phyloP scores from a whole-genome alignment of 208 protist species.

The Leishmania gerbilli region DNA sequence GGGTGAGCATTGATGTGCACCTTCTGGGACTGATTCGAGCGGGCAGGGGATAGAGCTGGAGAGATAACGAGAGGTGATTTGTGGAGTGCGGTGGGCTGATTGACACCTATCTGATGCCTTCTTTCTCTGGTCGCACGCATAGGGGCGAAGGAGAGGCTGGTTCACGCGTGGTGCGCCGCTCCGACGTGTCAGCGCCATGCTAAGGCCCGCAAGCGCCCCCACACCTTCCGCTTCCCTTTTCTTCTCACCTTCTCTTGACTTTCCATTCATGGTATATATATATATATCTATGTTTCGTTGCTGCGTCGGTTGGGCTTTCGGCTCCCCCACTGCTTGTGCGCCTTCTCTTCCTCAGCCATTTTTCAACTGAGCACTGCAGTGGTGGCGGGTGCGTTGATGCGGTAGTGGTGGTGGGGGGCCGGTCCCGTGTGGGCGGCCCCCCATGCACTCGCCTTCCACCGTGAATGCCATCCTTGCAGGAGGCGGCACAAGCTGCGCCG shows the following conservation, averaged over 20 bases:
- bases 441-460: background rate
- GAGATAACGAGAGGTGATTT: background rate
- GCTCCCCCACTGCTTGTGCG: background rate
- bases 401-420: background rate
- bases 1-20: background rate
- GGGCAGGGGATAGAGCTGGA: background rate
- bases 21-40: background rate
- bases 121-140: background rate
- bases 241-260: conserved; percentile 13
- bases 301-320: background rate
- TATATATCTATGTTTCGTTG: background rate
- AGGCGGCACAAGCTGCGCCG: background rate
- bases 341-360: background rate
- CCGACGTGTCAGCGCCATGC: background rate
- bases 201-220: background rate
- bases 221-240: background rate
- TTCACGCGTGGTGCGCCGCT: background rate
- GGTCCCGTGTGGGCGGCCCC: background rate
- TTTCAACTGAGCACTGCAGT: background rate
- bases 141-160: background rate
- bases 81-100: background rate
- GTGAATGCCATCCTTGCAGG: background rate
- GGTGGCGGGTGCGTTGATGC: background rate
- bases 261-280: background rate
- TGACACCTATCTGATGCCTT: background rate